A percentile compares a stretch with the other conserved stretches of the same genome.
Conservation (phyloP, 2,329 filamentous ascomycete species). For the Aspergillus sp. region DNA sequence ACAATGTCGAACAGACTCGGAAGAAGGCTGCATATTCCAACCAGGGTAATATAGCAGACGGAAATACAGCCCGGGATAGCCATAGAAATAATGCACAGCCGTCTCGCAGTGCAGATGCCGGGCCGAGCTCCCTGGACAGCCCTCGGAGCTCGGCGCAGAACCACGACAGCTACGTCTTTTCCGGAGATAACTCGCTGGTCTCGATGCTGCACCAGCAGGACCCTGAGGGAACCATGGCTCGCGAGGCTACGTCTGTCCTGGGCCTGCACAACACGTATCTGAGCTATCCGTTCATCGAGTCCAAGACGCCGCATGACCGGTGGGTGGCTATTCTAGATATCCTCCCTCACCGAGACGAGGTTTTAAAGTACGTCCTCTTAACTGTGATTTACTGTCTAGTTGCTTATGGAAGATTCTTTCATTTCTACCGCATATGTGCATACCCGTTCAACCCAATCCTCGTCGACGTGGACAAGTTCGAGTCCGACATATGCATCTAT, state of each 20-base stretch:
- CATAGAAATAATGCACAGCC: too few relatives aligned
- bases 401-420: constrained; percentile 26
- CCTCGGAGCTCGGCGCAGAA: background rate
- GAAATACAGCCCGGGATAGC: too few relatives aligned
- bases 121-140: background rate
- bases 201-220: constrained; percentile 30
- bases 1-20: constrained; percentile 10
- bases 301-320: constrained; percentile 23
- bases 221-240: constrained; percentile 26
- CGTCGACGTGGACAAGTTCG: constrained; percentile 30
- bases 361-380: constrained; percentile 24
- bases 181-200: constrained; percentile 32
- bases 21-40: background rate
- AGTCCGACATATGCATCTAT: constrained; percentile 30
- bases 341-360: constrained; percentile 24
- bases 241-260: constrained; percentile 29
- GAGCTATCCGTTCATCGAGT: constrained; percentile 32
- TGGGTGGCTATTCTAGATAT: constrained; percentile 27
- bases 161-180: constrained; percentile 21
- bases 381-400: too few relatives aligned
- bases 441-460: constrained; percentile 35
- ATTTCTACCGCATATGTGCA: constrained; percentile 28
- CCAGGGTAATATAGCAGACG: background rate
- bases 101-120: too few relatives aligned
- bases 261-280: constrained; percentile 32